Evolutionary conservation across 2,329 filamentous ascomycete genomes (phyloP), one percentile per base, ranked within the genome.

Genomic region (Sporothrix variecibatus): DNA sequence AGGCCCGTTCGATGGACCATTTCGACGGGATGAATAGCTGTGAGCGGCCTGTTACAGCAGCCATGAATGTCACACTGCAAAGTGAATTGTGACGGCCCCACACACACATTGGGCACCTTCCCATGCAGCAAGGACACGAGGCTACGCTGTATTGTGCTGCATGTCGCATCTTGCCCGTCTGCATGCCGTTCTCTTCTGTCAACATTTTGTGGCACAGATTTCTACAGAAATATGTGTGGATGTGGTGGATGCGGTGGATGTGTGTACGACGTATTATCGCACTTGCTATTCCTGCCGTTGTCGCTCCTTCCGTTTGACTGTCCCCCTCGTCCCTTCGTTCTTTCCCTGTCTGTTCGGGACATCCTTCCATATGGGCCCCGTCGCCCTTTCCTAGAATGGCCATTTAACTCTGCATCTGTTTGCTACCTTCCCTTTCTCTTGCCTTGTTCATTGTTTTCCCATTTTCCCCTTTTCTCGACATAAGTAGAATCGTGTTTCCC

Each of bases 21-120:
- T 28, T 67, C 12, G 23, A 28, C 38, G 17, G 38, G 17, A 46
- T 40, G 5, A 8, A 7, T 6, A 67, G 62, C 38, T 64, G 23
- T 67, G 38, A 67, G 62, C 62, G 62, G 38, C 62, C 62, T 28
- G 23, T 15, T 43, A 67, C 62, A 67, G 62, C n/a, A 38, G 62
- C 62, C 62, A 23, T 28, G 38, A 23, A 43, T 38, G 62, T 20
- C 62, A 43, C 38, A 46, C 23, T 67, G 38, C 23, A 8, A 38
- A 31, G 34, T 40, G 17, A 8, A 62, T 23, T 64, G 31, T 64
- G 26, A 12, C 56, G 26, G 60, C 38, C 62, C 62, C 62, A 67
- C 62, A 17, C 38, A 46, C 62, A n/a, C 58, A n/a, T 17, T 20
- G 62, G 60, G 38, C 62, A 46, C 38, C 23, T 67, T 28, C 38